Conservation (phyloP, 2,329 filamentous ascomycete species). For the Aspergillus sp. region DNA sequence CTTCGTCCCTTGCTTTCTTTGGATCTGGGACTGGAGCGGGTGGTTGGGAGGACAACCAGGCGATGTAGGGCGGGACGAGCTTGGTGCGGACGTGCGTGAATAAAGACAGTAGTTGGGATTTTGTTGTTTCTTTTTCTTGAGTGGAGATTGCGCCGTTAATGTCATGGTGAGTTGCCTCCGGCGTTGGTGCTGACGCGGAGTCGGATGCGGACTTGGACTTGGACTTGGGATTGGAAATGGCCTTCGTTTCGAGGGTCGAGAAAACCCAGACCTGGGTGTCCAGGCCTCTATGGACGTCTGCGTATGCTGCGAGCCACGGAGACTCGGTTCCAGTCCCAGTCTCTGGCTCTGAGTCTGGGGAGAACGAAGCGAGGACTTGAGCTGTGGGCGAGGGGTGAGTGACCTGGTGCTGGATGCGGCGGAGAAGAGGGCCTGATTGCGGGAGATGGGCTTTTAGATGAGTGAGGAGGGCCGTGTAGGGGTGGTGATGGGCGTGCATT, state of each 20-base stretch:
- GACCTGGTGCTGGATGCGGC: conserved; percentile 40
- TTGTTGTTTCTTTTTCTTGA: neutral
- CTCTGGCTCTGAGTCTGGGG: neutral
- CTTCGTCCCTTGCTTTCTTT: neutral
- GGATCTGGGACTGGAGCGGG: neutral
- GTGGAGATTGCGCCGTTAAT: neutral
- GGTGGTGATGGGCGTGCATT: conserved; percentile 2
- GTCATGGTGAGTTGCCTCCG: neutral
- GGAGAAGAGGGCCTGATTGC: conserved; percentile 36
- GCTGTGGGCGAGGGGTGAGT: conserved; percentile 33
- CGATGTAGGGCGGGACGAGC: conserved; percentile 7
- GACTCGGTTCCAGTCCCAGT: neutral
- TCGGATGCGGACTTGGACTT: neutral
- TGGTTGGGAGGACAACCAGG: neutral
- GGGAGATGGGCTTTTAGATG: conserved; percentile 37
- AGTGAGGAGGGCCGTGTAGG: conserved; percentile 20
- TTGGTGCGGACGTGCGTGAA: conserved; percentile 3
- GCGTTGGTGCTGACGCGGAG: neutral
- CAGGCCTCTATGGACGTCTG: conserved; percentile 39
- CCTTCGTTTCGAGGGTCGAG: conserved; percentile 37
- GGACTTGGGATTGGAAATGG: neutral
- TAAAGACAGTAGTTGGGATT: conserved; percentile 6
- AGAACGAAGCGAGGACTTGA: conserved; percentile 34
- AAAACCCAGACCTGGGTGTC: conserved; percentile 46
- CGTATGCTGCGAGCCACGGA: conserved; percentile 43